Base-by-base conservation (phyloP, 2,329 filamentous ascomycete species). In the Phialocephala sp. region DNA sequence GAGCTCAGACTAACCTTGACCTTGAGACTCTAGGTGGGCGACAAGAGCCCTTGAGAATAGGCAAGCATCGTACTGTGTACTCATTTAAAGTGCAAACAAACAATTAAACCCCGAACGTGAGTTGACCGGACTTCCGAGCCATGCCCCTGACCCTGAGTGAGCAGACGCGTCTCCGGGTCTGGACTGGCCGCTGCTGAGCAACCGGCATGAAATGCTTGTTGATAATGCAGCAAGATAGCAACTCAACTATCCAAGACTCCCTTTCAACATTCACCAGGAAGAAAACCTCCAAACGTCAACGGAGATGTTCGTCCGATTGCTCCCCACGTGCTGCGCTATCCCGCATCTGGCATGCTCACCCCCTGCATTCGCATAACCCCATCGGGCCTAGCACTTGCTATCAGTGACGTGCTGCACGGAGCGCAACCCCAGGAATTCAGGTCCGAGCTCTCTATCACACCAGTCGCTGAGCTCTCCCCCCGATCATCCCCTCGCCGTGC, bases 351-450 rank as follows among this genome's bases (percentile, higher is more conserved):
- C n/a, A 22, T 58, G 35, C 20, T 18, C 54, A 27, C 27, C 22
- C 63, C 58, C 37, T 39, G 50, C 36, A 50, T 39, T 18, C 20
- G 18, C 24, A 22, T 20, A 36, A 47, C 20, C 58, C 57, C 37
- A 43, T 60, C n/a, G 12, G n/a, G 58, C 45, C 27, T 18, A 50
- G 39, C 22, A 6, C 24, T 15, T 35, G 22, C 24, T 50, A 35
- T 47, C 24, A 56, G 57, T 56, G 57, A 56, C 62, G 50, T 57
- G 37, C 57, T 35, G 52, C 45, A 20, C 45, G 45, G 11, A 11
- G 8, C n/a, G 11, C 45, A 50, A 54, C 62, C 57, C 63, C 57
- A 43, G 39, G 58, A 60, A 61, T 39, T 61, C 63, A 55, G 59
- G 58, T 61, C 59, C 59, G 58, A 58, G 54, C 54, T 45, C 58